Base-by-base conservation (phyloP, 176 grass and related monocot genomes). In the Miscanthus lutarioriparius region DNA sequence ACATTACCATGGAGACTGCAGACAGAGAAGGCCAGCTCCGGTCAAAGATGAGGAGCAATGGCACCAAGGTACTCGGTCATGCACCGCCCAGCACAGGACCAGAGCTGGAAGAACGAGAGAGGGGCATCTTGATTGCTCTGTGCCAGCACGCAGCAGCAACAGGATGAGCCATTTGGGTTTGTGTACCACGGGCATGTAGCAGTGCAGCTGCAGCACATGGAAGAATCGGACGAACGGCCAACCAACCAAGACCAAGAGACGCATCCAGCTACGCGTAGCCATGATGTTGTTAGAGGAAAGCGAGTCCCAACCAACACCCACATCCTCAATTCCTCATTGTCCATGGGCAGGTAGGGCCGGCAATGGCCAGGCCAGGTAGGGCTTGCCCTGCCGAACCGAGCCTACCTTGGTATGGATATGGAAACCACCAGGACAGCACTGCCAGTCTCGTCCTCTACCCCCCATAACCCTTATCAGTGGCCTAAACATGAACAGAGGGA, bases 281-380 rank as follows among this genome's bases (percentile, higher is more conserved):
- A 91, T 84, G 73, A 91, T 87, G 40, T n/a, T 83, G 76, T 58
- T 85, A 76, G 64, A 84, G 80, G 89, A 84, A 91, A 80, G 89
- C 51, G 11, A 84, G 89, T 87, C 75, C 74, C 88, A 87, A 83
- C 84, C 64, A 90, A 58, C 88, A 74, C 49, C 63, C 32, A 62
- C 48, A 87, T 70, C 84, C 80, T 74, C 43, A 45, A 45, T 47
- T 47, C 45, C 45, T 16, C 64, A 47, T 44, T 83, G 67, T 74
- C 61, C 75, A 87, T 87, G 67, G 68, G 66, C 30, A 54, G 56
- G 67, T 45, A 75, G 63, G 68, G 19, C 66, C 8, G 9, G 44
- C 78, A 80, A 32, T 16, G 32, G 44, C 10, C 26, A 75, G 74
- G 49, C 38, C 80, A 82, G 80, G 80, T 80, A 87, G 84, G 64